These are phyloP conservation scores for Leishmania turanica DNA, from an alignment of 208 protist species.

Conservation along the genomic window DNA sequence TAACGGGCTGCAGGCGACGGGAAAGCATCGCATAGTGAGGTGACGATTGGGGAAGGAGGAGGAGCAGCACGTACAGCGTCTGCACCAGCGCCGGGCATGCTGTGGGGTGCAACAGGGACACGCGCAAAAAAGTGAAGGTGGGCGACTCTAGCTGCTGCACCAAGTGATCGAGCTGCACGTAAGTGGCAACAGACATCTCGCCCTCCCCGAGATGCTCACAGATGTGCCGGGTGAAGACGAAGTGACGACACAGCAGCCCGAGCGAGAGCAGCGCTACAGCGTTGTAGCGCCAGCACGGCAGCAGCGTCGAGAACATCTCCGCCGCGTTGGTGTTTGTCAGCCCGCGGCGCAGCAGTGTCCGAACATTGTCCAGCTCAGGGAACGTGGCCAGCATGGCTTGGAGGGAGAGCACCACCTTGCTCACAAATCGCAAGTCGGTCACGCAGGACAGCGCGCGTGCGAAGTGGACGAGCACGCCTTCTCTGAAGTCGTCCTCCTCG, in stretches of 20 bases:
- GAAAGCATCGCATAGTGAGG: slow-evolving; percentile 78
- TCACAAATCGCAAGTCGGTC: slow-evolving; percentile 61
- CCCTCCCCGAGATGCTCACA: slow-evolving; percentile 58
- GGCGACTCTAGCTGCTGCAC: slow-evolving; percentile 97
- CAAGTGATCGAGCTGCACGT: slow-evolving; percentile 96
- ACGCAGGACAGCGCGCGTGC: slow-evolving; percentile 19
- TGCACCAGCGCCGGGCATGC: slow-evolving; percentile 89
- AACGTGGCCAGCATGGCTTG: slow-evolving; percentile 88
- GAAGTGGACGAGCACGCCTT: slow-evolving; percentile 26
- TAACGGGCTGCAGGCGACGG: slow-evolving; percentile 46
- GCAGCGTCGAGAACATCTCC: slow-evolving; percentile 67
- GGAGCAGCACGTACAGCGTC: slow-evolving; percentile 95
- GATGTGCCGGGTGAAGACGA: slow-evolving; percentile 76
- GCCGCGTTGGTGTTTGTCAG: slow-evolving; percentile 20
- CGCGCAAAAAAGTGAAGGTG: slow-evolving; percentile 92
- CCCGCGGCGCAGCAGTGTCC: slow-evolving; percentile 59
- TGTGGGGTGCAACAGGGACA: slow-evolving; percentile 90
- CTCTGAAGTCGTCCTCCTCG: background rate
- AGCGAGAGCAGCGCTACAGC: slow-evolving; percentile 91
- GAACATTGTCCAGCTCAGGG: slow-evolving; percentile 84
- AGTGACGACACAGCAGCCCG: slow-evolving; percentile 90
- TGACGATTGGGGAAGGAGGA: slow-evolving; percentile 95
- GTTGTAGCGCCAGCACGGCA: slow-evolving; percentile 89
- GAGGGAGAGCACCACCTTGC: slow-evolving; percentile 67
- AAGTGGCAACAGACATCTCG: slow-evolving; percentile 92